Conservation (phyloP, 2,329 filamentous ascomycete genomes). For the Raffaelea albimanens region DNA sequence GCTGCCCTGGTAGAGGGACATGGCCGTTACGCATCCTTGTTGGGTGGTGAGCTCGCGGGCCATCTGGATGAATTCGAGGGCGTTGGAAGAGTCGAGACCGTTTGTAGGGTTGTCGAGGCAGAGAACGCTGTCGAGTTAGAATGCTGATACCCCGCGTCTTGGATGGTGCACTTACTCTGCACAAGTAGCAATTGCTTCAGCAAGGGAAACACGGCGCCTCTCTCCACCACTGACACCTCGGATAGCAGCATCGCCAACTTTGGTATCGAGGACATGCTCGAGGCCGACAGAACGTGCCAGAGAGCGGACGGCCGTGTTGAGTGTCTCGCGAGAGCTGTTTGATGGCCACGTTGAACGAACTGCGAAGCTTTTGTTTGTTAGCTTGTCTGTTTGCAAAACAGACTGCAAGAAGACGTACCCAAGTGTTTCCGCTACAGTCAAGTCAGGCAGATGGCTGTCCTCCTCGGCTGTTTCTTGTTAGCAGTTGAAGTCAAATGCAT, state of each 20-base stretch:
- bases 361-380: not conserved
- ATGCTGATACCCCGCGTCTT: too few relatives aligned
- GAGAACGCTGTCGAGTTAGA: constrained; percentile 47
- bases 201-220: constrained; percentile 65
- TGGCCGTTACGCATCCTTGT: constrained; percentile 46
- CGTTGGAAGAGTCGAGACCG: constrained; percentile 56
- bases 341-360: not conserved
- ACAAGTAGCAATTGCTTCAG: constrained; percentile 51
- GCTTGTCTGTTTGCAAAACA: not conserved
- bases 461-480: not conserved
- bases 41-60: constrained; percentile 59
- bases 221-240: constrained; percentile 53
- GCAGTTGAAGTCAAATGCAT: not conserved
- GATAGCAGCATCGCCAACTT: constrained; percentile 58
- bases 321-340: not conserved
- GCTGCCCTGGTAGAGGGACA: constrained; percentile 58
- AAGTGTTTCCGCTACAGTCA: not conserved
- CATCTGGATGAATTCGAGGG: constrained; percentile 55
- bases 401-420: not conserved
- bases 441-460: not conserved
- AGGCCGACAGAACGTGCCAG: not conserved
- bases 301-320: constrained; percentile 24
- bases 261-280: constrained; percentile 52
- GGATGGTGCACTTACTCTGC: not conserved
- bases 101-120: constrained; percentile 64